Evolutionary conservation across 2,329 filamentous ascomycete species (phyloP), one percentile per base, ranked within the genome.

Genomic region (Ceratocystis huliohia): DNA sequence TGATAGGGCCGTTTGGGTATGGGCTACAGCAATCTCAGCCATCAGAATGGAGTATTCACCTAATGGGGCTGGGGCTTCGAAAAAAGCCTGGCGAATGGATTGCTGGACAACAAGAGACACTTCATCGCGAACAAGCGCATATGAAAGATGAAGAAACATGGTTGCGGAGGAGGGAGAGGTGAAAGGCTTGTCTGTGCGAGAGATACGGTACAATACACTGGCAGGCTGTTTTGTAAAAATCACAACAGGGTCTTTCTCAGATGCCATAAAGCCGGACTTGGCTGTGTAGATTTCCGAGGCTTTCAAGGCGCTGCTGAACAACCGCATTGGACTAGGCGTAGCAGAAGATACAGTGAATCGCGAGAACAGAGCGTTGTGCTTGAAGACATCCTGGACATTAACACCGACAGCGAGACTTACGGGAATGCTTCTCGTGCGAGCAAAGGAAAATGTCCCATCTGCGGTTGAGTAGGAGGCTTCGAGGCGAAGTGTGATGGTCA

Each of bases 371-470:
- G 84, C 81, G 6, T 85, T 78, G 69, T 90, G 85, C 73, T 96
- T 96, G 79, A 97, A 97, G 33, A 95, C 84, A 71, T 99, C 94
- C 72, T 97, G 92, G 5, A 99, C 94, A 70, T 97, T 97, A 69
- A 99, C 94, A 2, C 93, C 92, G 2, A 99, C 80, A 0, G 91
- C 89, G 3, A 99, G 79, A 0, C 88, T 82, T 1, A 94, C 87
- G 2, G 86, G 82, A 22, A 95, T 80, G 2, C 80, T 83, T 22
- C 57, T 83, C 82, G 6, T 81, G 80, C 17, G 82, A 83, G 17
- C 84, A 81, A 73, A 87, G 88, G 65, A 81, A 79, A 69, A 90
- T 6, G 50, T 79, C 2, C 86, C 88, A 1, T 83, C 77, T 0
- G 84, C 79, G 0, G 89, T 92, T 1, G 81, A 81, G 72, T 94